A percentile compares a stretch with the other conserved stretches of the same genome.
Evolutionary conservation across 1,139 yeast species (phyloP).

Genomic region (Yamadazyma songkhlaensis): DNA sequence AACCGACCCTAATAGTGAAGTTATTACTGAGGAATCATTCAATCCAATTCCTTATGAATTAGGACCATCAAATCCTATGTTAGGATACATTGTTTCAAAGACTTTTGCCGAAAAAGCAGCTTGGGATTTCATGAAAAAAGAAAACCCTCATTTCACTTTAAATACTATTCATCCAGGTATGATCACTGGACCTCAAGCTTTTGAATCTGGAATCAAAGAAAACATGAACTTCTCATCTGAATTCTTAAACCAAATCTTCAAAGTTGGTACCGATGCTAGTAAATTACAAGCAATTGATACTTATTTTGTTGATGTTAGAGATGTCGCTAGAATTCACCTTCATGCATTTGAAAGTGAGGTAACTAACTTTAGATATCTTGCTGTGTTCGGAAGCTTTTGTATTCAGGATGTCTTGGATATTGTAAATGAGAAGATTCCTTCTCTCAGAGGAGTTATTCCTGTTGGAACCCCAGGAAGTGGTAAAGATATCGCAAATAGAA

Average conservation of each 20-base stretch:
- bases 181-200: slow-evolving; percentile 43
- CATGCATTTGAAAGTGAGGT: slow-evolving; percentile 27
- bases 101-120: slow-evolving; percentile 49
- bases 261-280: slow-evolving; percentile 9
- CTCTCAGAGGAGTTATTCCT: slow-evolving; percentile 29
- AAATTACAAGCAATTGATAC: slow-evolving; percentile 11
- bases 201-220: slow-evolving; percentile 24
- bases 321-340: slow-evolving; percentile 48
- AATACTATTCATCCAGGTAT: slow-evolving; percentile 43
- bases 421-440: slow-evolving; percentile 21
- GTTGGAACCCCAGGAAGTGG: slow-evolving; percentile 24
- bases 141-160: slow-evolving; percentile 40
- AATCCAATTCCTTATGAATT: slow-evolving; percentile 32
- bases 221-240: slow-evolving; percentile 41
- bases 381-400: slow-evolving; percentile 25
- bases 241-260: slow-evolving; percentile 18
- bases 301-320: slow-evolving; percentile 45
- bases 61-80: slow-evolving; percentile 18
- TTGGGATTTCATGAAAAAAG: slow-evolving; percentile 39
- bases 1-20: slow-evolving; percentile 23
- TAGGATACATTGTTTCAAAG: slow-evolving; percentile 50
- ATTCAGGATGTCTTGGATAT: slow-evolving; percentile 36
- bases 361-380: slow-evolving; percentile 14
- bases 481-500: neutral
- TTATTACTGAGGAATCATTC: slow-evolving; percentile 38